Percentiles rank a stretch among this genome's conserved stretches.
phyloP scores from a whole-genome alignment of 2,329 filamentous ascomycete species.

The Exophiala bonariae region DNA sequence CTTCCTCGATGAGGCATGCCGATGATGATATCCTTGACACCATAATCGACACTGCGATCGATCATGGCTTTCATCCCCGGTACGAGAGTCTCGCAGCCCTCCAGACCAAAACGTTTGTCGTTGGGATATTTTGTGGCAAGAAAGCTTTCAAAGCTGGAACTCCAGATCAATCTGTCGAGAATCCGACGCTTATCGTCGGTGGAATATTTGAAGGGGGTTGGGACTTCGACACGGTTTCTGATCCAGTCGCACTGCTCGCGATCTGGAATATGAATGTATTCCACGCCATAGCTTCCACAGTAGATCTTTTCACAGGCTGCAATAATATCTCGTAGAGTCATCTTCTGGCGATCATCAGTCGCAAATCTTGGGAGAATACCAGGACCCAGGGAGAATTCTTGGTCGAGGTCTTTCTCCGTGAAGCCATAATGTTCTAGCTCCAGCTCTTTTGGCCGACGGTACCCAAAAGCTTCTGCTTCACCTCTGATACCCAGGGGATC shows the following conservation, averaged over 20 bases:
- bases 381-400: constrained; percentile 87
- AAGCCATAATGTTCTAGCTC: constrained; percentile 94
- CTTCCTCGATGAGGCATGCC: constrained; percentile 99
- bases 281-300: constrained; percentile 94
- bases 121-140: constrained; percentile 97
- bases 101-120: constrained; percentile 98
- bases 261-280: constrained; percentile 99
- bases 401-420: constrained; percentile 87
- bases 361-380: constrained; percentile 95
- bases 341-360: constrained; percentile 84
- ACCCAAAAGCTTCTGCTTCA: constrained; percentile 79
- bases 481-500: constrained; percentile 93
- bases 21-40: constrained; percentile 98
- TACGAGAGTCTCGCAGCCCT: constrained; percentile 94
- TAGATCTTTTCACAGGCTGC: constrained; percentile 92
- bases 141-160: constrained; percentile 95
- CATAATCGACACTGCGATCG: constrained; percentile 96
- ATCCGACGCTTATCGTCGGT: constrained; percentile 98
- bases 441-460: constrained; percentile 87
- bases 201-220: constrained; percentile 93
- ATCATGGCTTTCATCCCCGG: constrained; percentile 99
- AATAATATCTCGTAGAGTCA: constrained; percentile 94
- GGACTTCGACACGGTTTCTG: constrained; percentile 89
- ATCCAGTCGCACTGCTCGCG: constrained; percentile 98
- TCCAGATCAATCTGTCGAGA: constrained; percentile 96